Conservation (phyloP, 2,329 filamentous ascomycete species). For the Fusarium anthophilum region DNA sequence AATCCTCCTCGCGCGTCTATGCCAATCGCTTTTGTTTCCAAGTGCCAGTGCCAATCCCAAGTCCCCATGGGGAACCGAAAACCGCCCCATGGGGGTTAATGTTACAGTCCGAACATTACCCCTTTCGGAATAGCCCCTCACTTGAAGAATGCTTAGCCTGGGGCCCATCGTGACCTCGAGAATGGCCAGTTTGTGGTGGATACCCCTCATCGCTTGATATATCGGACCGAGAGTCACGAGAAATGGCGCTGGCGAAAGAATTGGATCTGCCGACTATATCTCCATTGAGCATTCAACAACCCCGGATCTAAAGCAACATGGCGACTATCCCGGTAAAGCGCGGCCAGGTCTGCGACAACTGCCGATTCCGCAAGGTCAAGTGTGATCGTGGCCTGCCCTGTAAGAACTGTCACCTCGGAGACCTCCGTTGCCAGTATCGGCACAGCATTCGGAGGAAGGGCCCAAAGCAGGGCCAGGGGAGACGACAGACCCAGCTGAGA, state of each 20-base stretch:
- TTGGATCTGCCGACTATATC: conserved; percentile 23
- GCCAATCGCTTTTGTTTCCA: conserved; percentile 6
- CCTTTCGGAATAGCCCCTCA: conserved; percentile 17
- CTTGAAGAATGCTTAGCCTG: not conserved
- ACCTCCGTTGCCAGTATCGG: conserved; percentile 45
- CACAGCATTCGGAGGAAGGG: conserved; percentile 45
- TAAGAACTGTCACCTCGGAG: conserved; percentile 40
- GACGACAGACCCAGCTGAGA: conserved; percentile 42
- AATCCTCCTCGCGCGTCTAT: not conserved
- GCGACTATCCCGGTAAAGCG: conserved; percentile 8
- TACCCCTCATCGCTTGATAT: conserved; percentile 13
- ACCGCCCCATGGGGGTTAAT: not conserved
- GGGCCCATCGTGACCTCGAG: not conserved
- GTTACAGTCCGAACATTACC: conserved; percentile 29
- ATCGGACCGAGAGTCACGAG: conserved; percentile 15
- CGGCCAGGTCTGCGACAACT: conserved; percentile 44
- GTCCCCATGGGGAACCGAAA: conserved; percentile 6
- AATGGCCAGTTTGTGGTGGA: not conserved
- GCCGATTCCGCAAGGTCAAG: conserved; percentile 47
- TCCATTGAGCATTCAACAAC: conserved; percentile 9
- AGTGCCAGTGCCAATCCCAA: not conserved
- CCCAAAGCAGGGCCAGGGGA: conserved; percentile 42
- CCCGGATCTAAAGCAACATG: conserved; percentile 5
- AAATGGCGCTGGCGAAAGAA: not conserved
- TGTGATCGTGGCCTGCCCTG: conserved; percentile 47